Base-by-base conservation (phyloP, 176 grass and related monocot genomes). In the Musa troglodytarum region DNA sequence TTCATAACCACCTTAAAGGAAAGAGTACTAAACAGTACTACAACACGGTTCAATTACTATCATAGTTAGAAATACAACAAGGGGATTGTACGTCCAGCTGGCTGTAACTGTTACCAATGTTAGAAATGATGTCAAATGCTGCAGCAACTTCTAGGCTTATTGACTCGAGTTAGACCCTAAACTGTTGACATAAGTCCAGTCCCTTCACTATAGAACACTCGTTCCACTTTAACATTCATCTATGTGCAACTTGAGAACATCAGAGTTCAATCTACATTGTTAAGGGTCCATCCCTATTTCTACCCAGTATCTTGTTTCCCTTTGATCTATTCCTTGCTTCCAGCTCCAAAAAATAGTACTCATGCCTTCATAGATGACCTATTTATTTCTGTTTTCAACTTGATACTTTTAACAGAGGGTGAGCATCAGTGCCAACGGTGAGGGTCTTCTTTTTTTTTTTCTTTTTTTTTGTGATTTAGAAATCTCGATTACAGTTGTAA, bases 201-300 rank as follows among this genome's bases (percentile, higher is more conserved):
- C 14, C 63, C 63, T 10, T 26, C 20, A 26, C 10, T 26, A 23
- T 11, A 51, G 49, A 50, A 50, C 8, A 62, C 68, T 70, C 16
- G 9, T 56, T 55, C 21, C n/a, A 26, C 52, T 56, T 74, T 55
- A 56, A 17, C 23, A 54, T 54, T 29, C 53, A 56, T 55, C 52
- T 26, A 74, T 55, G 23, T 57, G 2, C 5, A 57, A 2, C 53
- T 55, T 55, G 11, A 54, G 4, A 53, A 25, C 71, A 54, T 54
- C 9, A 56, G 19, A 56, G 56, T 55, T 74, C 53, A 29, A 74
- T 29, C 71, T 55, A 74, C 53, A 74, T 9, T 74, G 7, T 26
- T 25, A 25, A 74, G 68, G 43, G 29, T 50, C 68, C 43, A 21
- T 50, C 21, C 24, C 14, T 8, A 56, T 55, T 74, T 28, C 11